Base-by-base conservation (phyloP, 257 asterid genomes). In the Solanum dulcamara region DNA sequence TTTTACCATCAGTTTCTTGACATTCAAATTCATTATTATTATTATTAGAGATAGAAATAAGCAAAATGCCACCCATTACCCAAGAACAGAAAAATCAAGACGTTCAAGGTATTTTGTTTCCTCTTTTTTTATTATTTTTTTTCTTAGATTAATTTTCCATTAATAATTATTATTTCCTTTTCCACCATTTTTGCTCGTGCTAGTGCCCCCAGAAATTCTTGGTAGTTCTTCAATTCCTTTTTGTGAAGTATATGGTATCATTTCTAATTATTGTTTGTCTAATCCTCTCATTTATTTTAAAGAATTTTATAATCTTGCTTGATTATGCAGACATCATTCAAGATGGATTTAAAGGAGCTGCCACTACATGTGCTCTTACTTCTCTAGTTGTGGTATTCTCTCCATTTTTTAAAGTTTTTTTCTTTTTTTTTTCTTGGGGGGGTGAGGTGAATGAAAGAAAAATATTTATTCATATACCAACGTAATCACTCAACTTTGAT, bases 331-430 rank as follows among this genome's bases (percentile, higher is more conserved):
- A 48, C 10, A 77, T 77, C 26, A 77, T 48, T 77, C 40, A 48
- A 77, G 83, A 77, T 48, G 62, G 83, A 77, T 77, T 46, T 77
- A 77, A 46, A 77, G 83, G 83, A 48, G 83, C 83, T 77, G 40
- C 17, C 83, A 28, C 60, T 53, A 77, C 83, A 48, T 77, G 42
- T 77, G 83, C 83, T 17, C 18, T 77, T 77, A 77, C 83, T 77
- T 77, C 83, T 77, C 24, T 77, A 26, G 62, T 28, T 17, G 64
- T 77, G 83, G 83, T 77, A 77, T 28, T 77, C 10, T 67, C 18
- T 30, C 10, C 42, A 6, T 7, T 40, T 10, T 28, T 10, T 18
- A 2, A 20, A 20, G 9, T 10, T 68, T 2, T 8, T 68, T 30
- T 30, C 30, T 6, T 7, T 12, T 26, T 2, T 14, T 8, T 28